These are phyloP conservation scores for Sordariomycetes sp. DNA, from an alignment of 2,329 filamentous ascomycete genomes.

Conservation along the genomic window DNA sequence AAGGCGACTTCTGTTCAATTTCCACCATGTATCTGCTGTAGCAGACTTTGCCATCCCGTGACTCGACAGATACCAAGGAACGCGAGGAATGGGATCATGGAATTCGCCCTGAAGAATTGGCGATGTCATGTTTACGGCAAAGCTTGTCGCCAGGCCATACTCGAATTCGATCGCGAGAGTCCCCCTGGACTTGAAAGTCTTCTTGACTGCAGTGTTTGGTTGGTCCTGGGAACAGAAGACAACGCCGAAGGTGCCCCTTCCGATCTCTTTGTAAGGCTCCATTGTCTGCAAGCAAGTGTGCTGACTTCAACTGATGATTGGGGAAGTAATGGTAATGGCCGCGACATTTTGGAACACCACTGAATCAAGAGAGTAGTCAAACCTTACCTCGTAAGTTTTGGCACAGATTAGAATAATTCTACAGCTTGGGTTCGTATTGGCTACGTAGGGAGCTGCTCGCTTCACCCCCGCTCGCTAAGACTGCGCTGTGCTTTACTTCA, in stretches of 20 bases:
- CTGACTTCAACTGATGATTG: no score
- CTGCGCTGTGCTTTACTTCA: no score
- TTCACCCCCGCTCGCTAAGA: no score
- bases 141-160: constrained; percentile 5
- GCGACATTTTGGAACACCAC: no score
- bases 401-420: no score
- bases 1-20: constrained; percentile 2
- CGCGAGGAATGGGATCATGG: constrained; percentile 3
- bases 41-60: constrained; percentile 5
- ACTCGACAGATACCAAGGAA: constrained; percentile 6
- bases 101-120: constrained; percentile 4
- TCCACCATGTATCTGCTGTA: constrained; percentile 5
- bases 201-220: constrained; percentile 5
- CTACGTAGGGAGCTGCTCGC: no score
- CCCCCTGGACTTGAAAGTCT: constrained; percentile 6
- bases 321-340: no score
- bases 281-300: no score
- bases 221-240: constrained; percentile 4
- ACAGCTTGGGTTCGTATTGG: no score
- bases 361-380: no score
- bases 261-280: constrained; percentile 3
- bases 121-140: constrained; percentile 4
- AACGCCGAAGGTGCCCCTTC: constrained; percentile 6
- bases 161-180: constrained; percentile 5
- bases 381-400: no score